Evolutionary conservation across 495 filamentous ascomycete genomes (phyloP), one percentile per base, ranked within the genome.

Genomic region (Hypomontagnella submonticulosa): DNA sequence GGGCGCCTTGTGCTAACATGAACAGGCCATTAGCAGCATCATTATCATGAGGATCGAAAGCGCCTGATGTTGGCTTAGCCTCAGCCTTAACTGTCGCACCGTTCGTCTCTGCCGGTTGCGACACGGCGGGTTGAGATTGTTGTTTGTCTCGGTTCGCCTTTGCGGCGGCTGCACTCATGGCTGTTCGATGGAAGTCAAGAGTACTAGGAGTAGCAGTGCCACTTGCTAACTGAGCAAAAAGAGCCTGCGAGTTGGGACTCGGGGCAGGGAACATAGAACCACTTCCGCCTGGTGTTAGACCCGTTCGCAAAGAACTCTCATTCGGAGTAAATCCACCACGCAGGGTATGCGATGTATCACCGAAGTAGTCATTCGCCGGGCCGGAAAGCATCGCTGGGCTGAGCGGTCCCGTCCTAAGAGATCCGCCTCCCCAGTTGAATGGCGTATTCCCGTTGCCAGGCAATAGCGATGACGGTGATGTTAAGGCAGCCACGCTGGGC

Each of bases 321-420:
- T 98, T 97, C 3, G 95, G 96, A 1, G 95, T 98, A 73, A 98
- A 96, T 32, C 89, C 85, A 49, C 90, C 88, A 63, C 92, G 82
- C 55, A 96, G 85, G 3, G 71, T 74, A 73, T 94, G 90, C 70
- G 89, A 87, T 6, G 91, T 92, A 73, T 96, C 92, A 69, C 81
- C 87, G 61, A 89, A 86, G 66, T 90, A 82, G 78, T 89, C 78
- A 78, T 82, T 83, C 44, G 89, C 85, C 15, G 91, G 95, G 33
- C 93, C 95, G 44, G 93, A 90, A 16, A 99, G 88, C 95, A 99
- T 99, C 56, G 95, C 95, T 78, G 95, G 95, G 75, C 95, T 98
- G 70, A 99, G 76, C 19, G 96, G 95, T 63, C 95, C 95, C 48
- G 93, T 92, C 50, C 95, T 88, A 66, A 99, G 81, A 18, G 92